Conservation (phyloP, 2,329 filamentous ascomycete species). For the Cordyceps sp. region DNA sequence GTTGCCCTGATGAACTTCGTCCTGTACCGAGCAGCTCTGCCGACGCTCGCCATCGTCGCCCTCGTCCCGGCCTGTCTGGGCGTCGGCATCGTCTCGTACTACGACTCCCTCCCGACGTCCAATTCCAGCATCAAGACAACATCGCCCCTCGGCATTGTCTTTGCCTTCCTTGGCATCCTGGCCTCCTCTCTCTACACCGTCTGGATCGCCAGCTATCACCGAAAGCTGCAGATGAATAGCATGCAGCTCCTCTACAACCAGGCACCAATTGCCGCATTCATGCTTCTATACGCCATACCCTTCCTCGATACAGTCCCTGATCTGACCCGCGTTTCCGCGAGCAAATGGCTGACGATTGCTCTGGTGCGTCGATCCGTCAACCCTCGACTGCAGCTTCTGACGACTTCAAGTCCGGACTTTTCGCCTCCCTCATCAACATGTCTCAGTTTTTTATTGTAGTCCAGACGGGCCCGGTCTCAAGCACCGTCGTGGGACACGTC, state of each 20-base stretch:
- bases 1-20: slow-evolving; percentile 49
- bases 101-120: slow-evolving; percentile 38
- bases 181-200: slow-evolving; percentile 53
- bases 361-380: slow-evolving; percentile 25
- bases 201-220: slow-evolving; percentile 50
- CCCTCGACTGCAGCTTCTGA: background rate
- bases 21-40: slow-evolving; percentile 40
- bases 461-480: slow-evolving; percentile 44
- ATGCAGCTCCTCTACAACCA: slow-evolving; percentile 57
- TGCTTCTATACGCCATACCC: slow-evolving; percentile 49
- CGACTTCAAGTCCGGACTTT: slow-evolving; percentile 34
- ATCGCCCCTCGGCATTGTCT: slow-evolving; percentile 40
- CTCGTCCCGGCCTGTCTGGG: slow-evolving; percentile 45
- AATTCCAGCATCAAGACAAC: slow-evolving; percentile 36
- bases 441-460: slow-evolving; percentile 47
- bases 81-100: slow-evolving; percentile 51
- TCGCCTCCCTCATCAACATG: slow-evolving; percentile 49
- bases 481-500: slow-evolving; percentile 48
- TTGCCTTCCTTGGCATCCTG: slow-evolving; percentile 46
- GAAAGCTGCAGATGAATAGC: slow-evolving; percentile 47
- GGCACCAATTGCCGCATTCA: slow-evolving; percentile 42
- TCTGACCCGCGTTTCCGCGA: slow-evolving; percentile 31
- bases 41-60: slow-evolving; percentile 32
- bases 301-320: slow-evolving; percentile 47
- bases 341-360: slow-evolving; percentile 39